Evolutionary conservation across 164 flowering plant species (phyloP).

Genomic region (Berberis vulgaris): DNA sequence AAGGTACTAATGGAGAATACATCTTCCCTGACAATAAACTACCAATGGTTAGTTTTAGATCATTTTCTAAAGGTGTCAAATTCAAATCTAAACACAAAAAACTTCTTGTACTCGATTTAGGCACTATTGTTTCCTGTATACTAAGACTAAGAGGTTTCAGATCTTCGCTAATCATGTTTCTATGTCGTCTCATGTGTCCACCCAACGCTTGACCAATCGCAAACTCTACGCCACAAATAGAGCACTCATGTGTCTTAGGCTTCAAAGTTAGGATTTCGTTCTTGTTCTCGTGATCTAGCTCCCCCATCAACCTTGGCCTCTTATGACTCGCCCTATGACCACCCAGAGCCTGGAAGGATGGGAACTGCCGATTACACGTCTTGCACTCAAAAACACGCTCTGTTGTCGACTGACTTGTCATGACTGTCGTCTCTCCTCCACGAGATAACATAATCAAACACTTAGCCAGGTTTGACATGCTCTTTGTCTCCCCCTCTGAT

Average conservation of each 20-base stretch:
- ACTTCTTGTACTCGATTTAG: constrained; percentile 29
- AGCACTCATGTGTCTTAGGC: constrained; percentile 39
- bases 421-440: not conserved
- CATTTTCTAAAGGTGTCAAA: constrained; percentile 46
- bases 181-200: constrained; percentile 63
- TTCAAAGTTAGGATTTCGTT: not conserved
- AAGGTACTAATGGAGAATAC: not conserved
- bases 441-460: constrained; percentile 16
- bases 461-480: constrained; percentile 8
- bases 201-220: constrained; percentile 54
- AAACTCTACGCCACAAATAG: constrained; percentile 40
- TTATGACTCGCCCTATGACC: constrained; percentile 93
- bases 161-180: not conserved
- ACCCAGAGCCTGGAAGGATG: constrained; percentile 84
- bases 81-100: constrained; percentile 42
- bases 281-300: not conserved
- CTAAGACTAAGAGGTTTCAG: not conserved
- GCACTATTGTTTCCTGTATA: not conserved
- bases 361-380: constrained; percentile 66
- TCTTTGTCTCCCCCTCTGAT: constrained; percentile 8
- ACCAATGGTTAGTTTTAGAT: constrained; percentile 10
- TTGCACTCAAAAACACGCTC: constrained; percentile 74
- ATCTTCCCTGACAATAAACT: not conserved
- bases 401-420: not conserved
- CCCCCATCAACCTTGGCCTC: constrained; percentile 34